Evolutionary conservation across 306 rosid genomes (phyloP).

Genomic region (Begonia loranthoides): DNA sequence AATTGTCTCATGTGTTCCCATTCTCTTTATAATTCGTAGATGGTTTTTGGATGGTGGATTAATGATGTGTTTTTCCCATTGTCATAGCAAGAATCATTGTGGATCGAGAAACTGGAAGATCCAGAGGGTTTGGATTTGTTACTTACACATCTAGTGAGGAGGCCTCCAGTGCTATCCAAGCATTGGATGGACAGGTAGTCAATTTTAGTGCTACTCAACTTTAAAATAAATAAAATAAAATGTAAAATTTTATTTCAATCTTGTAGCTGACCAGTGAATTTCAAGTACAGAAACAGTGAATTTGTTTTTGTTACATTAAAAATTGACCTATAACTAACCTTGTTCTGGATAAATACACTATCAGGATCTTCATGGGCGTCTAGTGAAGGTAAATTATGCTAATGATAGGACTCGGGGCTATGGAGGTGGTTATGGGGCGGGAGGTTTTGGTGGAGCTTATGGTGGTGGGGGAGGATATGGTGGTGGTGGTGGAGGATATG

Average conservation of each 20-base stretch:
- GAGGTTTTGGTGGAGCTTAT: slow-evolving; percentile 11
- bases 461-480: slow-evolving; percentile 12
- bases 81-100: slow-evolving; percentile 49
- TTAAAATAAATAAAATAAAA: no score
- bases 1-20: neutral
- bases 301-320: neutral
- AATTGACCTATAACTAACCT: no score
- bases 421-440: slow-evolving; percentile 8
- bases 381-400: slow-evolving; percentile 66
- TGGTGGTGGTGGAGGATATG: slow-evolving; percentile 13
- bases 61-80: no score
- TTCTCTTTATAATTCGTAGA: no score
- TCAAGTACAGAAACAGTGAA: no score
- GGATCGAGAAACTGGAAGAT: slow-evolving; percentile 79
- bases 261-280: no score
- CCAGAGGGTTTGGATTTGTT: slow-evolving; percentile 86
- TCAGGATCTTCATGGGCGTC: slow-evolving; percentile 89
- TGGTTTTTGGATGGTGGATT: no score
- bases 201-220: neutral
- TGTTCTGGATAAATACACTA: neutral
- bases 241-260: no score
- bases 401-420: slow-evolving; percentile 46
- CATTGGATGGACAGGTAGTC: slow-evolving; percentile 80
- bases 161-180: slow-evolving; percentile 86
- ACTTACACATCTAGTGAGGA: slow-evolving; percentile 63